Base-by-base conservation (phyloP, 768 basidiomycete species). In the Collybiopsis luxurians region DNA sequence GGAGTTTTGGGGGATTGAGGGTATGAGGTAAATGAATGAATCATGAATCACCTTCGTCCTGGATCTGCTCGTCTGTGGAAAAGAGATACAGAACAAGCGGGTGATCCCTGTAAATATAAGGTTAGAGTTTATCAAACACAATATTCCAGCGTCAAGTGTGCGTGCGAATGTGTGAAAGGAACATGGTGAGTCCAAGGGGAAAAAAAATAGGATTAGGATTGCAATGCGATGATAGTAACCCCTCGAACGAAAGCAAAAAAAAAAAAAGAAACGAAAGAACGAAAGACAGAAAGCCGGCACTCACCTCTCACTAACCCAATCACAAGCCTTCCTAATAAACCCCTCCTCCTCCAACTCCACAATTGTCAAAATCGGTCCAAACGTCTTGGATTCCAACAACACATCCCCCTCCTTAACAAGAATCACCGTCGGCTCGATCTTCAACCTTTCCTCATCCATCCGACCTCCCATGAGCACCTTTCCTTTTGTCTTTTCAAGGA, bases 21-120 rank as follows among this genome's bases (percentile, higher is more conserved):
- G n/a, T n/a, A n/a, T n/a, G n/a, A n/a, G n/a, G n/a, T n/a, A n/a
- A n/a, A n/a, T n/a, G n/a, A n/a, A n/a, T 34, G 24, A 9, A 13
- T 30, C 23, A 36, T 31, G 59, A 40, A 38, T 24, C 53, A 85
- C 89, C 82, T 69, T 86, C 86, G 21, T 75, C 67, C 70, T 89
- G 89, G 64, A 86, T 76, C n/a, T 69, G 69, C 1, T 74, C 56
- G 59, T 86, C 80, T 57, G 80, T 72, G 1, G 88, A 79, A 71
- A 95, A 95, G 34, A 90, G 82, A 63, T 94, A 93, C 9, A 94
- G 69, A 1, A 85, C 80, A 17, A 95, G 78, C 4, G 93, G 90
- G 56, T 88, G 80, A 38, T 87, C 87, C 3, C 50, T 51, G 24
- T 6, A 34, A n/a, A n/a, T n/a, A n/a, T n/a, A n/a, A n/a, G n/a